Conservation (phyloP, 306 rosid species). For the Alnus glutinosa region DNA sequence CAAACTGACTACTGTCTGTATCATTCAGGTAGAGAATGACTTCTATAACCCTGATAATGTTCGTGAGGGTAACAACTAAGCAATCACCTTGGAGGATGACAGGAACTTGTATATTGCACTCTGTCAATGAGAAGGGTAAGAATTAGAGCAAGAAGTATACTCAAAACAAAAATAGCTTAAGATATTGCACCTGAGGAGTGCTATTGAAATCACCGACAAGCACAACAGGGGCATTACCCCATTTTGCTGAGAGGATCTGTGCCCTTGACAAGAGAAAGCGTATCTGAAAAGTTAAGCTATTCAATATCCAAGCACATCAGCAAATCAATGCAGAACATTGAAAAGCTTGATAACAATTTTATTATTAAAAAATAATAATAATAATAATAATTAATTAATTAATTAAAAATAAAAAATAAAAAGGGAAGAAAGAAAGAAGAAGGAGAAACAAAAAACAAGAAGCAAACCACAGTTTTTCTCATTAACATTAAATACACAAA, state of each 20-base stretch:
- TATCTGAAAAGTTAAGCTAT: slow-evolving; percentile 48
- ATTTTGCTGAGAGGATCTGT: slow-evolving; percentile 61
- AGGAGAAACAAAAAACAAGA: not conserved
- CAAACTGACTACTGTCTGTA: slow-evolving; percentile 6
- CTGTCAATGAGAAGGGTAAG: slow-evolving; percentile 46
- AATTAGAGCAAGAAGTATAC: slow-evolving; percentile 22
- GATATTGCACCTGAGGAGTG: slow-evolving; percentile 73
- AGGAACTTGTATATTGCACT: slow-evolving; percentile 89
- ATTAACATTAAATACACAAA: not conserved
- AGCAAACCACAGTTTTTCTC: not conserved
- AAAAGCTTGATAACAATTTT: not conserved
- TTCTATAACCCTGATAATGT: slow-evolving; percentile 26
- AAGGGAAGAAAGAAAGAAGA: no score
- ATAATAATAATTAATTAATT: no score
- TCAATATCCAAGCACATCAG: slow-evolving; percentile 21
- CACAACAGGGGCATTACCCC: slow-evolving; percentile 75
- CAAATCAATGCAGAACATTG: slow-evolving; percentile 1
- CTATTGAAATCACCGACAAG: slow-evolving; percentile 87
- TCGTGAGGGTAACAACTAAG: slow-evolving; percentile 20
- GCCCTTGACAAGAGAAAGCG: slow-evolving; percentile 75
- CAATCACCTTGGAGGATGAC: slow-evolving; percentile 77
- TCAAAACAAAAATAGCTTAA: slow-evolving; percentile 11
- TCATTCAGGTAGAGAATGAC: slow-evolving; percentile 15
- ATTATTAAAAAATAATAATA: not conserved
- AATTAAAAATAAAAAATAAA: no score